Conservation (phyloP, 768 basidiomycete species). For the Leccinum ochraceum region DNA sequence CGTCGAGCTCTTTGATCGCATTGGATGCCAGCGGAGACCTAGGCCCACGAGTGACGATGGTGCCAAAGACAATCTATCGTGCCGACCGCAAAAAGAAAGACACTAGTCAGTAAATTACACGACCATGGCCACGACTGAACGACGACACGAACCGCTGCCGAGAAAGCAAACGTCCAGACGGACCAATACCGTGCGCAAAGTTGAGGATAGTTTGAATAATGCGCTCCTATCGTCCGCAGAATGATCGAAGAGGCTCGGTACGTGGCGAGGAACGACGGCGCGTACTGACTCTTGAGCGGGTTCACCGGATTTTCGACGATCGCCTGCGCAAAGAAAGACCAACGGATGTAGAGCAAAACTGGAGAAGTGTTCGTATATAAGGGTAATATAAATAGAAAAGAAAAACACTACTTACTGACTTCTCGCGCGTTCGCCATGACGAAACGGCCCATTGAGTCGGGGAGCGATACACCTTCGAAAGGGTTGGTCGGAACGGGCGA, state of each 20-base stretch:
- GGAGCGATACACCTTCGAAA: conserved; percentile 15
- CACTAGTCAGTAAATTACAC: conserved; percentile 2
- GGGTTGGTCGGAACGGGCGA: conserved; percentile 14
- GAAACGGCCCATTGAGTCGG: conserved; percentile 41
- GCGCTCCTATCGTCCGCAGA: conserved; percentile 49
- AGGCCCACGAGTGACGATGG: conserved; percentile 75
- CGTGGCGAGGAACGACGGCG: conserved; percentile 63
- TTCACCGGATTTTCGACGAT: conserved; percentile 67
- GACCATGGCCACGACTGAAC: background rate
- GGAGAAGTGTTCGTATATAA: background rate
- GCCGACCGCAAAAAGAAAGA: background rate
- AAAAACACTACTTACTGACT: conserved; percentile 33
- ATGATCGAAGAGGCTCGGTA: conserved; percentile 61
- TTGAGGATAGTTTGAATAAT: conserved; percentile 47
- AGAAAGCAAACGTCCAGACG: conserved; percentile 63
- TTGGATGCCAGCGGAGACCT: conserved; percentile 62
- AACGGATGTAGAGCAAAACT: conserved; percentile 66
- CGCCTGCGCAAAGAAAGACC: conserved; percentile 71
- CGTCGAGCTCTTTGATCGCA: conserved; percentile 71
- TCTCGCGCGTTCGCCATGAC: conserved; percentile 38
- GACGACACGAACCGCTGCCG: conserved; percentile 45
- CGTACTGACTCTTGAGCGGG: conserved; percentile 64
- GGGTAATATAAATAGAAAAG: background rate
- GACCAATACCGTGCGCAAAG: conserved; percentile 58
- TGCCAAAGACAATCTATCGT: conserved; percentile 70